Percentiles rank a stretch among this genome's conserved stretches.
These are phyloP conservation scores for Picochlorum sp. DNA, from an alignment of 139 green algal genomes.

Conservation along the genomic window DNA sequence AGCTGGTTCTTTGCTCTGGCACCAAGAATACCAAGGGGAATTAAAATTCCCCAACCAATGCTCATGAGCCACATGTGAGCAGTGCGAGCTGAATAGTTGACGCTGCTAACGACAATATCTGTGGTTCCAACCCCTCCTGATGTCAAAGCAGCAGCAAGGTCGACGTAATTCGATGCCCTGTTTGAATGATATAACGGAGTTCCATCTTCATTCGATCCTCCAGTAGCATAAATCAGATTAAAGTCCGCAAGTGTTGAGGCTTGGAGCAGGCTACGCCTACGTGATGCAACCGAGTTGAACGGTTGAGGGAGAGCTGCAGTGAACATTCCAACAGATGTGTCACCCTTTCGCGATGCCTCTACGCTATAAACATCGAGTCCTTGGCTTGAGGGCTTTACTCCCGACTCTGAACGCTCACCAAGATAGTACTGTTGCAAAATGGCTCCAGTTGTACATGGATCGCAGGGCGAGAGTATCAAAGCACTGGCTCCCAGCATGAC, in stretches of 20 bases:
- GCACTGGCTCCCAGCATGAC: conserved; percentile 20
- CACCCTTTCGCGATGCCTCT: not conserved
- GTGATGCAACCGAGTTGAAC: not conserved
- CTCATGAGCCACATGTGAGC: conserved; percentile 28
- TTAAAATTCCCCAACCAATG: conserved; percentile 26
- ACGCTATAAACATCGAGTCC: conserved; percentile 6
- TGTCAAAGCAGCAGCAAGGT: too few relatives aligned
- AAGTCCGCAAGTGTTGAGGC: not conserved
- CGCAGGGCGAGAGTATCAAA: conserved; percentile 9
- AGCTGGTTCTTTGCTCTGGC: conserved; percentile 9
- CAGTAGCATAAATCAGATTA: conserved; percentile 15
- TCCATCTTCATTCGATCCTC: not conserved
- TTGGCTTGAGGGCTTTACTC: conserved; percentile 3
- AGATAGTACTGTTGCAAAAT: conserved; percentile 16
- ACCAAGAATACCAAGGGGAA: conserved; percentile 24
- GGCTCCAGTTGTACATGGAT: conserved; percentile 7
- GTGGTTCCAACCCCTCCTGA: too few relatives aligned
- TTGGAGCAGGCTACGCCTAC: too few relatives aligned
- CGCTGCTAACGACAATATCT: not conserved
- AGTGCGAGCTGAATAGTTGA: not conserved
- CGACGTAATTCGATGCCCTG: not conserved
- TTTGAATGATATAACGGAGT: not conserved
- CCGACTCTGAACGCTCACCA: not conserved
- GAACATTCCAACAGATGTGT: too few relatives aligned
- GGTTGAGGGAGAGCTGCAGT: not conserved